phyloP scores from a whole-genome alignment of 1,284 basidiomycete species.

The Puccinia hordei region DNA sequence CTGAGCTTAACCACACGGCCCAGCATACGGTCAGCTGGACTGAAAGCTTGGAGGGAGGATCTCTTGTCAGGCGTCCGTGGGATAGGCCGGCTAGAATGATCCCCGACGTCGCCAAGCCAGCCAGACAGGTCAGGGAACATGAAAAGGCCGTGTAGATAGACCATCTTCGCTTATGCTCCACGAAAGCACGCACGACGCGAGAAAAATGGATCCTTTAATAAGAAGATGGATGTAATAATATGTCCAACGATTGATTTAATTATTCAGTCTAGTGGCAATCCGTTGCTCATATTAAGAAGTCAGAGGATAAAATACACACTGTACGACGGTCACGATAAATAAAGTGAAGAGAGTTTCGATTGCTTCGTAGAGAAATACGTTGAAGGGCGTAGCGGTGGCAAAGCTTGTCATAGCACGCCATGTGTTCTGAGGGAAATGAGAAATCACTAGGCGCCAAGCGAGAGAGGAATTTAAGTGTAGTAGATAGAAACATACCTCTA shows the following conservation, averaged over 20 bases:
- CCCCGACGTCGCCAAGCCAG: conserved; percentile 2
- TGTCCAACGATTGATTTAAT: too few species aligned
- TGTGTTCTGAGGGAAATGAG: conserved; percentile 11
- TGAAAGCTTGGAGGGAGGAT: conserved; percentile 28
- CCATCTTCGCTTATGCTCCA: conserved; percentile 25
- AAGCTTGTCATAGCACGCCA: conserved; percentile 20
- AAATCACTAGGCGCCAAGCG: neutral
- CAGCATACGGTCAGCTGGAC: conserved; percentile 31
- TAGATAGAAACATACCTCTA: too few species aligned
- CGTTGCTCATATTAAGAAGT: neutral
- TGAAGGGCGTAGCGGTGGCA: conserved; percentile 8
- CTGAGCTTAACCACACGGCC: conserved; percentile 28
- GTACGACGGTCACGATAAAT: conserved; percentile 27
- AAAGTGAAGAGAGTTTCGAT: conserved; percentile 31
- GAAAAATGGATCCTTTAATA: conserved; percentile 21
- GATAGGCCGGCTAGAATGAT: conserved; percentile 10
- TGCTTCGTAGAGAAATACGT: conserved; percentile 39
- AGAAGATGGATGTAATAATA: too few species aligned
- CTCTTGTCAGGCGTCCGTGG: conserved; percentile 9
- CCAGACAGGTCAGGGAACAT: conserved; percentile 10
- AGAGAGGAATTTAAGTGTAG: neutral
- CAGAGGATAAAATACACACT: conserved; percentile 8
- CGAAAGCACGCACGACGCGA: conserved; percentile 19
- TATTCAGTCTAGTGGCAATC: neutral
- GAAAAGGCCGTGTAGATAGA: conserved; percentile 4